Conservation (phyloP, 1,284 basidiomycete species). For the Pyrrhoderma lamaoense region DNA sequence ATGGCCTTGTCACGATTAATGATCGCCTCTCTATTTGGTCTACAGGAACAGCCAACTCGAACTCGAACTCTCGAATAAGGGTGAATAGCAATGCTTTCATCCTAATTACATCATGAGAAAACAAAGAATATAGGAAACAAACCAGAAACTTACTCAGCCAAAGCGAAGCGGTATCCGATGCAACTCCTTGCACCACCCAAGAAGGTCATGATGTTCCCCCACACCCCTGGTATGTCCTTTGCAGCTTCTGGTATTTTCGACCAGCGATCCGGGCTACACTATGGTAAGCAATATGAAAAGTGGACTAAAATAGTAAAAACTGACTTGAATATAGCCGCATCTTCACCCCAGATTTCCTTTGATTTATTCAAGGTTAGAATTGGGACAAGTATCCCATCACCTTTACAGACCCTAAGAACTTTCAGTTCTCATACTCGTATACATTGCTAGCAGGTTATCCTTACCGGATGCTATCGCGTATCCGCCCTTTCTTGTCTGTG, state of each 20-base stretch:
- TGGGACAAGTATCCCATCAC: slow-evolving; percentile 26
- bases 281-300: not conserved
- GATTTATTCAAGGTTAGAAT: slow-evolving; percentile 31
- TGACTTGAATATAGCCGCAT: slow-evolving; percentile 31
- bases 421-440: slow-evolving; percentile 28
- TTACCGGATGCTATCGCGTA: slow-evolving; percentile 18
- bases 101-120: slow-evolving; percentile 18
- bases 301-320: not conserved
- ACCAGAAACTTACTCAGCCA: slow-evolving; percentile 31
- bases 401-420: slow-evolving; percentile 22
- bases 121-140: not conserved
- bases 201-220: slow-evolving; percentile 28
- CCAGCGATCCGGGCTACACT: slow-evolving; percentile 28
- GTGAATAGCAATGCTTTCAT: slow-evolving; percentile 39
- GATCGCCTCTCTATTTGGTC: slow-evolving; percentile 21
- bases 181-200: slow-evolving; percentile 26
- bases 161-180: slow-evolving; percentile 39
- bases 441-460: slow-evolving; percentile 13
- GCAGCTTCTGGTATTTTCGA: slow-evolving; percentile 17
- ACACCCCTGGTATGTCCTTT: slow-evolving; percentile 26
- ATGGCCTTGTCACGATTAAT: slow-evolving; percentile 22
- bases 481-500: slow-evolving; percentile 20
- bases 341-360: slow-evolving; percentile 35
- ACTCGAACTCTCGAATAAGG: slow-evolving; percentile 33
- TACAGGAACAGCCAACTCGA: slow-evolving; percentile 28